Base-by-base conservation (phyloP, 169 alveolate genomes). In the Cystoisospora suis region DNA sequence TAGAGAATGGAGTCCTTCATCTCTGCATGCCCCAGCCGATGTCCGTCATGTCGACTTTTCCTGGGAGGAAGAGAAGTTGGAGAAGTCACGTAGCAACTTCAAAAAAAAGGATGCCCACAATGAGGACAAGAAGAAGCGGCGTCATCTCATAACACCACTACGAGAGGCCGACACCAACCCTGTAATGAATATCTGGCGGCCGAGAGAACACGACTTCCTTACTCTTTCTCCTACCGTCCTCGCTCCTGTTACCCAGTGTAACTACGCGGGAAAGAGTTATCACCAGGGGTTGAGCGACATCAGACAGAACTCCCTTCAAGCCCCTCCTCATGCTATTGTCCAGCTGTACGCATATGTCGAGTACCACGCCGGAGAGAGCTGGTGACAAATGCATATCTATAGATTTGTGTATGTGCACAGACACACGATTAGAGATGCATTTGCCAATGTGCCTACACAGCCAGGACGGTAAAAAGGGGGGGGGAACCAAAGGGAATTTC, bases 1-100 rank as follows among this genome's bases (percentile, higher is more conserved):
- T 36, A 77, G 17, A 95, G 94, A 72, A 96, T 83, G 12, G 94
- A 91, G 81, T 96, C 98, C 9, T 94, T 75, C 32, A 95, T 87
- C 36, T 87, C 88, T 0, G 93, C 95, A 75, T 96, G 94, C 32
- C 97, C 97, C 75, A 94, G 91, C 65, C 93, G 70, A 47, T 44
- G 47, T 7, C 81, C 94, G 40, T 88, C 94, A 53, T 61, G n/a
- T n/a, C n/a, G n/a, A n/a, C n/a, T n/a, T n/a, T 61, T 90, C 77
- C 93, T 90, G 90, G 17, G 53, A 86, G 45, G 49, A 69, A 61
- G 27, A 5, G 75, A 5, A 61, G 75, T 29, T 20, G 75, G 34
- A 5, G 7, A n/a, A n/a, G n/a, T n/a, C n/a, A n/a, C n/a, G n/a
- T n/a, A n/a, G n/a, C n/a, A n/a, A n/a, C n/a, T n/a, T n/a, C n/a